These are phyloP conservation scores for Kurtzmaniella quercitrusa DNA, from an alignment of 1,139 yeast genomes.

Conservation along the genomic window DNA sequence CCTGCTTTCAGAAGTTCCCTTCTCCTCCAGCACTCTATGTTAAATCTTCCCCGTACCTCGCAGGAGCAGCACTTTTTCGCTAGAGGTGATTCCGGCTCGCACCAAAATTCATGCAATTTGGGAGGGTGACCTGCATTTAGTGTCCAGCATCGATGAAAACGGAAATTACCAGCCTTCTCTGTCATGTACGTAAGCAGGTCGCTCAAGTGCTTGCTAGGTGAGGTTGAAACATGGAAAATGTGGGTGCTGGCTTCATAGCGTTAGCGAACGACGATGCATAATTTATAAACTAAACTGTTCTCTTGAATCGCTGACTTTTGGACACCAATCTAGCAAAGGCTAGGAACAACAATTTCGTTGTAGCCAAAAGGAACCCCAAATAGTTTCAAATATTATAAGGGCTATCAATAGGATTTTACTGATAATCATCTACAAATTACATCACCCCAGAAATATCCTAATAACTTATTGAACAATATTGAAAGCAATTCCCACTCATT, in stretches of 20 bases:
- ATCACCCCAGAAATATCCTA: too few relatives aligned
- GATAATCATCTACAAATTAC: too few relatives aligned
- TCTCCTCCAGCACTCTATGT: background rate
- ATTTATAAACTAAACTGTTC: background rate
- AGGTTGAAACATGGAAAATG: background rate
- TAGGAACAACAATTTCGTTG: background rate
- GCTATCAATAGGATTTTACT: too few relatives aligned
- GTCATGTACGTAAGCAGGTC: background rate
- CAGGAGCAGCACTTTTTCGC: background rate
- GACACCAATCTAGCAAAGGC: background rate
- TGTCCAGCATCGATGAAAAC: conserved; percentile 1
- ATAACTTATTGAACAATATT: too few relatives aligned
- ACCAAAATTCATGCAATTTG: background rate
- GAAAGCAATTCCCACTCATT: too few relatives aligned
- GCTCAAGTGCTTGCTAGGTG: background rate
- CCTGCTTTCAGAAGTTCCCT: background rate
- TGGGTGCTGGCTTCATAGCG: conserved; percentile 1
- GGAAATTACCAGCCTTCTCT: conserved; percentile 2
- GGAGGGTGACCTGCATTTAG: background rate
- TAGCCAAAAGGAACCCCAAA: background rate
- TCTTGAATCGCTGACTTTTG: background rate
- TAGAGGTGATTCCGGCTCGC: background rate
- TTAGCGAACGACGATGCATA: background rate
- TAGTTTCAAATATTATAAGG: background rate
- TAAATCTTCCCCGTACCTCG: background rate